Evolutionary conservation across 2,329 filamentous ascomycete genomes (phyloP), one percentile per base, ranked within the genome.

Genomic region (Neurospora crassa): DNA sequence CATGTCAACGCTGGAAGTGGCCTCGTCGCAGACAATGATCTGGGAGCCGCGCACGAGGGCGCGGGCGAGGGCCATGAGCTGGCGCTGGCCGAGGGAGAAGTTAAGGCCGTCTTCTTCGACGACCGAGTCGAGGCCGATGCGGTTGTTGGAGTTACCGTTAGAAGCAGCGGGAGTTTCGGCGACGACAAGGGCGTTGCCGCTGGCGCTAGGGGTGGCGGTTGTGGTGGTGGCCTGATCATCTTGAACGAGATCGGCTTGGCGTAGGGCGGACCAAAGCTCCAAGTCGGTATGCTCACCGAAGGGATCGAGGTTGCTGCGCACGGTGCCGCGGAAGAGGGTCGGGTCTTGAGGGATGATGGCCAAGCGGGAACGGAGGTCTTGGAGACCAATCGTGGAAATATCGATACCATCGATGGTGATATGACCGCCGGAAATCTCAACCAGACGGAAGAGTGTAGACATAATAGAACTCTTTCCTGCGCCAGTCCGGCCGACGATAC

Each of bases 21-120:
- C 96, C 81, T 99, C 96, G 83, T 99, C 96, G 81, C 95, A 97
- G 68, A 99, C 91, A 76, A 98, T 97, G 81, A 98, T 97, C 76
- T 92, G 93, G 0, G 91, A 92, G 63, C 91, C 89, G 45, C 95
- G 90, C 5, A 98, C 95, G 2, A 99, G 88, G 0, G 96, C 96
- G 0, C 96, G 90, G 0, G 94, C 94, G 1, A 99, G 86, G 1
- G 96, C 96, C 92, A 98, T 97, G 68, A 98, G 88, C 81, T 98
- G 96, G 3, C 96, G 89, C 82, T 98, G 95, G 7, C 95, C 95
- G 11, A 98, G 90, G 0, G 93, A 97, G 84, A 97, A 97, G 81
- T 98, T 98, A 73, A 97, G 86, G 0, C 96, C 96, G 82, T 97
- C 95, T 79, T 98, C 96, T 76, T 97, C 94, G 2, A 98, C 95